These are phyloP conservation scores for Annulohypoxylon maeteangense DNA, from an alignment of 495 filamentous ascomycete genomes.

Conservation along the genomic window DNA sequence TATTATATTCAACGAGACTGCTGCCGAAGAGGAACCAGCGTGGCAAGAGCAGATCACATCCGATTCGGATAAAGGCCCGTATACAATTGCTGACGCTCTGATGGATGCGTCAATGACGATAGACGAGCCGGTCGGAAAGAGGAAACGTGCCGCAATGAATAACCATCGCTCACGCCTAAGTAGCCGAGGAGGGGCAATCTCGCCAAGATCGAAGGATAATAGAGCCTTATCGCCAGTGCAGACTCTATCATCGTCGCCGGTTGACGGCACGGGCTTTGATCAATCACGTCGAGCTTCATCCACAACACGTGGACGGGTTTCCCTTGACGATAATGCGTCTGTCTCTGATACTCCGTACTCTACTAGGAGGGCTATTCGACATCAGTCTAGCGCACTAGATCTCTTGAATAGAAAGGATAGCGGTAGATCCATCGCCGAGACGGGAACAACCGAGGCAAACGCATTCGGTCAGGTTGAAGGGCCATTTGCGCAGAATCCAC, in stretches of 20 bases:
- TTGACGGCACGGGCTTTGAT: constrained; percentile 40
- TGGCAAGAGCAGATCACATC: constrained; percentile 39
- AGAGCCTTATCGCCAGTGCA: constrained; percentile 45
- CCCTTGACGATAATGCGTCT: constrained; percentile 48
- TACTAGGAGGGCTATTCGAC: constrained; percentile 56
- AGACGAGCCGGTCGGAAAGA: constrained; percentile 70
- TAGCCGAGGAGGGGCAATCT: constrained; percentile 51
- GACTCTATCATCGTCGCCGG: constrained; percentile 35
- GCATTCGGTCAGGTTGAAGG: constrained; percentile 89
- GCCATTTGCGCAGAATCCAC: constrained; percentile 62
- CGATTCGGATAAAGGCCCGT: constrained; percentile 59
- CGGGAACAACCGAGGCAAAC: constrained; percentile 78
- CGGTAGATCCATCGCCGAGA: constrained; percentile 84
- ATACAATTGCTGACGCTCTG: constrained; percentile 89
- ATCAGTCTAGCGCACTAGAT: constrained; percentile 83
- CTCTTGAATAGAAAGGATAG: constrained; percentile 82
- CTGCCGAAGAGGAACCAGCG: constrained; percentile 57
- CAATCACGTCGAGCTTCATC: constrained; percentile 48
- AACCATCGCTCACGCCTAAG: constrained; percentile 60
- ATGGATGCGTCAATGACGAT: constrained; percentile 92
- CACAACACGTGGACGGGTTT: constrained; percentile 38
- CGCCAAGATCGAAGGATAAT: constrained; percentile 51
- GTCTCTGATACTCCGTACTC: constrained; percentile 55
- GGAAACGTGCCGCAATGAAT: constrained; percentile 65
- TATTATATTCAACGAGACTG: constrained; percentile 86